These are phyloP conservation scores for Lecanoromycetidae sp. DNA, from an alignment of 2,329 filamentous ascomycete species.

Conservation along the genomic window DNA sequence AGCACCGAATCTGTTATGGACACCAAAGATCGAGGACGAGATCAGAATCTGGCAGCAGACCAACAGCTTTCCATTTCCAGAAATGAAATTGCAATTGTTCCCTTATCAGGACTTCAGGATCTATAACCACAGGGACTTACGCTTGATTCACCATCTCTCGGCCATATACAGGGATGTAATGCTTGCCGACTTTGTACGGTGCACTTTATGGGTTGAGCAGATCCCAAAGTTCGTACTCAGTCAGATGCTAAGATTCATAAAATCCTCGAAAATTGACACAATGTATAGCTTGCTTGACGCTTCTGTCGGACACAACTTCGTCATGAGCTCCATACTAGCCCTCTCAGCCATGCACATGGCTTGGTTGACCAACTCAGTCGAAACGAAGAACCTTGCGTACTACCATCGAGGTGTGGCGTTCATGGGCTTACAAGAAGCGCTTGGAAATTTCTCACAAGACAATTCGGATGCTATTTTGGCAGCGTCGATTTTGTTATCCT, in stretches of 20 bases:
- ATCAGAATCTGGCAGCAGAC: slow-evolving; percentile 76
- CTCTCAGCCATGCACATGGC: slow-evolving; percentile 93
- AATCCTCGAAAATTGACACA: slow-evolving; percentile 20
- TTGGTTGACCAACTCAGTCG: slow-evolving; percentile 72
- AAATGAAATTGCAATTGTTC: slow-evolving; percentile 62
- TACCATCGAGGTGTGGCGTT: slow-evolving; percentile 78
- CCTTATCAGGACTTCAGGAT: slow-evolving; percentile 60
- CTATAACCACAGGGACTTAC: slow-evolving; percentile 65
- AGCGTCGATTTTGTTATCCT: slow-evolving; percentile 81
- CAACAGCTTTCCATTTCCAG: slow-evolving; percentile 73
- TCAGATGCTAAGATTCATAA: slow-evolving; percentile 18
- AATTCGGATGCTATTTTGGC: slow-evolving; percentile 88
- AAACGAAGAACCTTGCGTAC: slow-evolving; percentile 78
- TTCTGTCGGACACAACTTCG: slow-evolving; percentile 69
- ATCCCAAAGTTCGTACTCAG: slow-evolving; percentile 65
- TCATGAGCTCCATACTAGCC: slow-evolving; percentile 85
- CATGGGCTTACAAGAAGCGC: slow-evolving; percentile 77
- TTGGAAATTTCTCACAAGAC: slow-evolving; percentile 68
- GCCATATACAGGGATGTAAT: slow-evolving; percentile 74
- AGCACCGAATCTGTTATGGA: slow-evolving; percentile 63
- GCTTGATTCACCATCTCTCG: slow-evolving; percentile 82
- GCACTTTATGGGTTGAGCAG: slow-evolving; percentile 85
- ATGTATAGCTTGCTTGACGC: slow-evolving; percentile 58
- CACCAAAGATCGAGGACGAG: slow-evolving; percentile 67
- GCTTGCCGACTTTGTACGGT: slow-evolving; percentile 62